These are phyloP conservation scores for Sugiyamaella xylanicola DNA, from an alignment of 1,139 yeast species.

Conservation along the genomic window DNA sequence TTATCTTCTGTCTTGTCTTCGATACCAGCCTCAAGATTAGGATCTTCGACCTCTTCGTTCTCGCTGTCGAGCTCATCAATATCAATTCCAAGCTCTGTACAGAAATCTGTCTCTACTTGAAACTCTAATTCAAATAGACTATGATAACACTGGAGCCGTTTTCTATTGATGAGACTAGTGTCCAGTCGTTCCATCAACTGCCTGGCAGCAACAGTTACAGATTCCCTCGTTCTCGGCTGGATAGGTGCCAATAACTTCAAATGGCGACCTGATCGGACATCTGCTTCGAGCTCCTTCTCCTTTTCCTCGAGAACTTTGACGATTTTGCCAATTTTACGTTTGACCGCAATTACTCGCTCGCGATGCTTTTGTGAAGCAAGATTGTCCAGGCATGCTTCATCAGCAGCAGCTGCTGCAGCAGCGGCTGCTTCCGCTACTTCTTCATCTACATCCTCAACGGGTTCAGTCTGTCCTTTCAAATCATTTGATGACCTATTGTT, in stretches of 20 bases:
- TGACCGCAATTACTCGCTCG: conserved; percentile 28
- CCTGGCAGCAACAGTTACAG: conserved; percentile 49
- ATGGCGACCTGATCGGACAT: conserved; percentile 45
- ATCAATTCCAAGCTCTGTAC: conserved; percentile 6
- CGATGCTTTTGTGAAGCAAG: conserved; percentile 17
- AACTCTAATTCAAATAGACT: conserved; percentile 45
- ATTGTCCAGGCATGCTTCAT: not conserved
- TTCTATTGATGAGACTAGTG: conserved; percentile 56
- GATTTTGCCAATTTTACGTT: conserved; percentile 40
- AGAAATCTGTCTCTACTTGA: conserved; percentile 24
- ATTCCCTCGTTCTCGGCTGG: conserved; percentile 52
- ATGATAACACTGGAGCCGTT: conserved; percentile 48
- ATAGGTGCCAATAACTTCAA: conserved; percentile 55
- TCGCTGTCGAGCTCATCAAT: conserved; percentile 3
- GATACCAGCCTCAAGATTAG: not conserved
- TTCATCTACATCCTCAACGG: conserved; percentile 10
- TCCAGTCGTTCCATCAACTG: conserved; percentile 54
- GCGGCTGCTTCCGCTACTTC: not conserved
- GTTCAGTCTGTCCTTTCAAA: conserved; percentile 8
- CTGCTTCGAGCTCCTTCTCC: conserved; percentile 43
- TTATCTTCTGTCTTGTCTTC: not conserved
- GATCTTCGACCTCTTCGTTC: not conserved
- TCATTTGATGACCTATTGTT: conserved; percentile 12
- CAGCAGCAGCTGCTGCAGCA: not conserved
- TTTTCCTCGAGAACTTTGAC: conserved; percentile 41